These are phyloP conservation scores for Plasmodium cynomolgi DNA, from an alignment of 169 alveolate genomes.

Conservation along the genomic window DNA sequence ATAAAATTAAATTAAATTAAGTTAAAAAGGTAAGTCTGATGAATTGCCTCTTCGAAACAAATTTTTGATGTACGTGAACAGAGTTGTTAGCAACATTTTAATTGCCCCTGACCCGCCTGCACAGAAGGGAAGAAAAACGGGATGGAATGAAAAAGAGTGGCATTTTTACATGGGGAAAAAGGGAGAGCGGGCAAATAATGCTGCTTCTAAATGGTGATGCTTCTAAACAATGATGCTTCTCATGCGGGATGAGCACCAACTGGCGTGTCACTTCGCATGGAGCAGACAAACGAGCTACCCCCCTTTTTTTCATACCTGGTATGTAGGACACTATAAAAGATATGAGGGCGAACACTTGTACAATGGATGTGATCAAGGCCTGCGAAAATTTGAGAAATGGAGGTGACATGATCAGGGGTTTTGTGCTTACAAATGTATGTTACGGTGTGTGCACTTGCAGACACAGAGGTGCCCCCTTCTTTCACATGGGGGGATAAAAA, in stretches of 20 bases:
- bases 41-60: conserved; percentile 54
- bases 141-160: not conserved
- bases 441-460: not conserved
- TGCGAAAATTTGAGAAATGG: not conserved
- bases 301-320: conserved; percentile 38
- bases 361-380: conserved; percentile 70
- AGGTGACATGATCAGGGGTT: not conserved
- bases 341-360: conserved; percentile 69
- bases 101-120: conserved; percentile 67
- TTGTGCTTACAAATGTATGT: not conserved
- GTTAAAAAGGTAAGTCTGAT: conserved; percentile 70
- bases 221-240: not conserved
- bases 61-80: conserved; percentile 38
- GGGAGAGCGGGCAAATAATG: not conserved
- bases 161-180: not conserved
- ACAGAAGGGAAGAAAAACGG: not conserved
- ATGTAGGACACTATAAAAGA: conserved; percentile 64
- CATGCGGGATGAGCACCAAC: not conserved
- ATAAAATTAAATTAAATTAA: conserved; percentile 9
- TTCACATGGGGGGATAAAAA: not conserved
- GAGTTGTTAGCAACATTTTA: conserved; percentile 20
- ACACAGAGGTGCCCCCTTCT: not conserved
- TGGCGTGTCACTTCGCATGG: not conserved
- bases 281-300: not conserved
- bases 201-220: too few relatives aligned